A percentile compares a stretch with the other conserved stretches of the same genome.
Evolutionary conservation across 2,329 filamentous ascomycete genomes (phyloP).

Genomic region (Phaeoacremonium minimum): DNA sequence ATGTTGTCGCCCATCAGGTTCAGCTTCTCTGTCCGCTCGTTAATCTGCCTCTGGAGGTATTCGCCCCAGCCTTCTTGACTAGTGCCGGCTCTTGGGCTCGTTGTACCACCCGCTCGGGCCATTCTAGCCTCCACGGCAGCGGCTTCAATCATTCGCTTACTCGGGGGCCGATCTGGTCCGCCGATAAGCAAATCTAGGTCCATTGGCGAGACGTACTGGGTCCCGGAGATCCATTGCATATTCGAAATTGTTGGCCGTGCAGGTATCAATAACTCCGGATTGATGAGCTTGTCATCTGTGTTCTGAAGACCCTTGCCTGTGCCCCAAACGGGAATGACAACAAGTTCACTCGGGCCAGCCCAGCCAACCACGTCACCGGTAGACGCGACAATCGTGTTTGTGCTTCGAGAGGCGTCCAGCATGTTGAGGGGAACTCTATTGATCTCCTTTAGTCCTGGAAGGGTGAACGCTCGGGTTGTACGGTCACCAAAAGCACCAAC

Average conservation of each 20-base stretch:
- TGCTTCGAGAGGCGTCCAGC: slow-evolving; percentile 70
- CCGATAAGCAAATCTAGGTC: slow-evolving; percentile 91
- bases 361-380: slow-evolving; percentile 84
- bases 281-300: slow-evolving; percentile 70
- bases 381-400: slow-evolving; percentile 65
- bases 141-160: slow-evolving; percentile 82
- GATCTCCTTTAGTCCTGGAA: slow-evolving; percentile 87
- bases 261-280: slow-evolving; percentile 69
- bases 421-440: slow-evolving; percentile 62
- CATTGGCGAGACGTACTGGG: slow-evolving; percentile 79
- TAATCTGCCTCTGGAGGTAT: slow-evolving; percentile 81
- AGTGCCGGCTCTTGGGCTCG: slow-evolving; percentile 13
- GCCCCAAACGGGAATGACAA: slow-evolving; percentile 81
- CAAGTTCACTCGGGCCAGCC: slow-evolving; percentile 83
- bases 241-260: slow-evolving; percentile 90
- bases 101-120: slow-evolving; percentile 26
- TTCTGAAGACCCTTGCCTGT: slow-evolving; percentile 60
- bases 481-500: slow-evolving; percentile 84
- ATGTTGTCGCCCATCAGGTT: slow-evolving; percentile 80
- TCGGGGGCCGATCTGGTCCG: slow-evolving; percentile 80
- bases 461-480: slow-evolving; percentile 71
- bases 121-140: slow-evolving; percentile 69
- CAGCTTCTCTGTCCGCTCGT: slow-evolving; percentile 85
- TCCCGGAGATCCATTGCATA: slow-evolving; percentile 93
- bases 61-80: slow-evolving; percentile 65